Conservation (phyloP, 1,284 basidiomycete species). For the Sporisorium scitamineum region DNA sequence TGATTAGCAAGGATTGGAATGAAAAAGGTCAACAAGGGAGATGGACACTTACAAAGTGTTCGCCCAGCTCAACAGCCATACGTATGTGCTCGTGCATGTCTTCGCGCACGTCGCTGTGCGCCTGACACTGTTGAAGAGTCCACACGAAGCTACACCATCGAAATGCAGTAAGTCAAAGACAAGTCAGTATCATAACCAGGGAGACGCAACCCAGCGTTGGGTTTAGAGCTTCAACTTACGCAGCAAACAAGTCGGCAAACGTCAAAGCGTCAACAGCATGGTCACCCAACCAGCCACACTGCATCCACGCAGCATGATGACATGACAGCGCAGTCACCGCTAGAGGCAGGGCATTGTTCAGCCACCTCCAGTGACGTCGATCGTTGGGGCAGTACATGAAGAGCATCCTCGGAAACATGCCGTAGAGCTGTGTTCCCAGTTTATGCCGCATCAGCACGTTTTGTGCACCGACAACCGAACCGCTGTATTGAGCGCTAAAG, state of each 20-base stretch:
- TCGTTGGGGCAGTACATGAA: conserved; percentile 18
- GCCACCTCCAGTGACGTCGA: conserved; percentile 22
- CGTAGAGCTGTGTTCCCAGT: conserved; percentile 31
- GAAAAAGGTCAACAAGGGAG: neutral
- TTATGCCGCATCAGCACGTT: conserved; percentile 29
- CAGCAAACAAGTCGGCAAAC: conserved; percentile 28
- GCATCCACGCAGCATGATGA: conserved; percentile 18
- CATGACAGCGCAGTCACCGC: conserved; percentile 21
- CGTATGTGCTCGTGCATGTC: conserved; percentile 7
- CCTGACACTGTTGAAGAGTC: conserved; percentile 10
- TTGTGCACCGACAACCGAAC: neutral
- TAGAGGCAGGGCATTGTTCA: conserved; percentile 15
- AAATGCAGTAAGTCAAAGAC: neutral
- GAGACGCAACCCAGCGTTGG: too few relatives aligned
- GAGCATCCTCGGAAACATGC: conserved; percentile 36
- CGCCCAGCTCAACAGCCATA: conserved; percentile 19
- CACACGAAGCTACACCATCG: conserved; percentile 28
- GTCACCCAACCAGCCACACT: conserved; percentile 35
- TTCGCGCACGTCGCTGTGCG: neutral
- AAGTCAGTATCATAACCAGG: neutral
- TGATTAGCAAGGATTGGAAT: neutral
- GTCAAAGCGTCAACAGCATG: conserved; percentile 19
- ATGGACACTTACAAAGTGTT: conserved; percentile 18
- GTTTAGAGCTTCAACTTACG: too few relatives aligned
- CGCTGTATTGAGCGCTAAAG: neutral